phyloP scores from a whole-genome alignment of 78 protist species.

The Thecamonas trahens region DNA sequence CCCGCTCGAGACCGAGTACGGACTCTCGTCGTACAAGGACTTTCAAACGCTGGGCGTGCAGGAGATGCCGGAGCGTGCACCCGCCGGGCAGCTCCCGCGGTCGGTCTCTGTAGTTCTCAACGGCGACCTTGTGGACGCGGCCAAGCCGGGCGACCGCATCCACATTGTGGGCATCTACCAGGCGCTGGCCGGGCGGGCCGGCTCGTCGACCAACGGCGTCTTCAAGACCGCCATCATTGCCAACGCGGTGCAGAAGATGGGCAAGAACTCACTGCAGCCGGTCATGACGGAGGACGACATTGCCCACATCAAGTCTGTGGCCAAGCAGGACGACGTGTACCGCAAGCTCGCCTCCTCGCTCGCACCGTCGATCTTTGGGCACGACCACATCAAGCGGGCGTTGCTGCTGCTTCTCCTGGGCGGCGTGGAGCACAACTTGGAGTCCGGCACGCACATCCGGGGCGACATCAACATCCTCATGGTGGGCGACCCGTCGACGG shows the following conservation, averaged over 20 bases:
- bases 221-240: conserved; percentile 39
- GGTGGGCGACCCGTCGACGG: conserved; percentile 99
- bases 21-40: conserved; percentile 85
- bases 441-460: conserved; percentile 83
- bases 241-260: conserved; percentile 41
- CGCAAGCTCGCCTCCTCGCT: conserved; percentile 67
- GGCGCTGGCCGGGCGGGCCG: conserved; percentile 29
- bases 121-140: conserved; percentile 86
- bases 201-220: conserved; percentile 3
- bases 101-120: conserved; percentile 79
- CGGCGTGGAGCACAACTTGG: conserved; percentile 86
- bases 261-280: conserved; percentile 22
- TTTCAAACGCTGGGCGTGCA: conserved; percentile 75
- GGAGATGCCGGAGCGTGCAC: conserved; percentile 98
- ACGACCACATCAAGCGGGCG: conserved; percentile 78
- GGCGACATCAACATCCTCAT: conserved; percentile 93
- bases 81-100: conserved; percentile 98
- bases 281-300: conserved; percentile 30
- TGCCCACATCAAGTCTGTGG: conserved; percentile 23
- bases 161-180: conserved; percentile 66
- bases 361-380: conserved; percentile 98
- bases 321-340: conserved; percentile 19
- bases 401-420: conserved; percentile 91
- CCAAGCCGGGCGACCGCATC: conserved; percentile 96
- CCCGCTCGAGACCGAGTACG: conserved; percentile 90